Evolutionary conservation across 2,329 filamentous ascomycete species (phyloP).

Genomic region (Fusarium secorum): DNA sequence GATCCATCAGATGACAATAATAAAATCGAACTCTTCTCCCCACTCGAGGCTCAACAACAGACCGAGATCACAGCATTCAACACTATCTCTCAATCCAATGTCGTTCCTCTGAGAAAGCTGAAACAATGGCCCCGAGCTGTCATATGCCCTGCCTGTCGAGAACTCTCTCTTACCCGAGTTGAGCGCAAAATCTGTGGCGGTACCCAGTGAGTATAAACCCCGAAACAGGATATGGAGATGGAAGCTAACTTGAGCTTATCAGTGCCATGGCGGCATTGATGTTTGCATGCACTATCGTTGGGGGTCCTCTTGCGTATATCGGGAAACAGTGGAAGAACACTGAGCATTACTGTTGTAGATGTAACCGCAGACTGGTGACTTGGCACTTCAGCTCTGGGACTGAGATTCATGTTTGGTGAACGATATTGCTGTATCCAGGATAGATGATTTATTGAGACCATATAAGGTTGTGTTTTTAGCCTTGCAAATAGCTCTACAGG

Average conservation of each 20-base stretch:
- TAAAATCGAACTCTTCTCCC: slow-evolving; percentile 18
- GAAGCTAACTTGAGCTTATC: background rate
- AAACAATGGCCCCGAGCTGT: slow-evolving; percentile 36
- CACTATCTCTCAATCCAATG: slow-evolving; percentile 25
- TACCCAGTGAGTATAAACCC: slow-evolving; percentile 27
- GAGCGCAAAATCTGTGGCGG: slow-evolving; percentile 34
- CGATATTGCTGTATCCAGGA: background rate
- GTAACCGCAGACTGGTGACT: slow-evolving; percentile 32
- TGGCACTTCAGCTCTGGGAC: slow-evolving; percentile 36
- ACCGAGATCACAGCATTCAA: slow-evolving; percentile 23
- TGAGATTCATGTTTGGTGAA: slow-evolving; percentile 36
- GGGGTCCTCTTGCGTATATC: slow-evolving; percentile 22
- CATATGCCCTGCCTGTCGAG: slow-evolving; percentile 33
- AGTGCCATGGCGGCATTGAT: slow-evolving; percentile 36
- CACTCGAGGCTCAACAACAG: background rate
- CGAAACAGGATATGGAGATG: background rate
- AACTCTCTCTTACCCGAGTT: slow-evolving; percentile 33
- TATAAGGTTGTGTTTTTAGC: background rate
- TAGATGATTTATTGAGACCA: background rate
- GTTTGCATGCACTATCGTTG: slow-evolving; percentile 31
- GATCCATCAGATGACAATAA: background rate
- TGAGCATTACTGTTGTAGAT: slow-evolving; percentile 40
- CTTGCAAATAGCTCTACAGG: background rate
- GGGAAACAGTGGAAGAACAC: slow-evolving; percentile 34
- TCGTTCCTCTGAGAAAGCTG: slow-evolving; percentile 32